These are phyloP conservation scores for Xylaria sp. DNA, from an alignment of 2,329 filamentous ascomycete species.

Conservation along the genomic window DNA sequence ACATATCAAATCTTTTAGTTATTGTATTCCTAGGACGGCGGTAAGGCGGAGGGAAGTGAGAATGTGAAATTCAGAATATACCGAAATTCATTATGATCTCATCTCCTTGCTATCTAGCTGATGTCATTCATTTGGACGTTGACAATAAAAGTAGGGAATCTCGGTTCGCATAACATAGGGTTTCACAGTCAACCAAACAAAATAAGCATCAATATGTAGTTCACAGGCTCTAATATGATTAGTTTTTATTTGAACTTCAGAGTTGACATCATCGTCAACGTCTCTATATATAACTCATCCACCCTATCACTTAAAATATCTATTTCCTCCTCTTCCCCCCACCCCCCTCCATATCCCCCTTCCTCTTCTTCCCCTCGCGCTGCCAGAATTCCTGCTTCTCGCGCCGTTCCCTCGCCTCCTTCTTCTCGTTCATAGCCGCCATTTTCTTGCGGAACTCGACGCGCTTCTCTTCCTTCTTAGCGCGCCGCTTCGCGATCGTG, in stretches of 20 bases:
- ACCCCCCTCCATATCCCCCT: slow-evolving; percentile 54
- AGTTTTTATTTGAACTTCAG: background rate
- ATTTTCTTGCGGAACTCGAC: slow-evolving; percentile 85
- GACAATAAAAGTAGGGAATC: background rate
- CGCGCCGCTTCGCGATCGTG: slow-evolving; percentile 82
- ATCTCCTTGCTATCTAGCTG: background rate
- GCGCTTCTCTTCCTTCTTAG: slow-evolving; percentile 88
- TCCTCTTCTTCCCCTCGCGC: slow-evolving; percentile 81
- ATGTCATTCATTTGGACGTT: background rate
- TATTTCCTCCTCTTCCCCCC: slow-evolving; percentile 52
- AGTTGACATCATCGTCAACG: background rate
- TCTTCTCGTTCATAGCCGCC: slow-evolving; percentile 84
- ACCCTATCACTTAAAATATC: too few relatives aligned
- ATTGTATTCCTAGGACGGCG: background rate
- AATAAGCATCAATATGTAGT: background rate
- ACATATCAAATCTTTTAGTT: background rate
- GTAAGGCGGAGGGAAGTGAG: background rate
- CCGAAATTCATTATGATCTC: background rate
- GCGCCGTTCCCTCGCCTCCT: slow-evolving; percentile 84
- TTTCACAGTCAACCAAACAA: background rate
- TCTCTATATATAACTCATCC: too few relatives aligned
- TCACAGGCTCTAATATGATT: background rate
- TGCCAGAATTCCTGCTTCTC: slow-evolving; percentile 95
- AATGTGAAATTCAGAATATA: background rate
- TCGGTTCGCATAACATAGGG: background rate